These are phyloP conservation scores for Trichoderma aggressivum DNA, from an alignment of 2,329 filamentous ascomycete genomes.

Conservation along the genomic window DNA sequence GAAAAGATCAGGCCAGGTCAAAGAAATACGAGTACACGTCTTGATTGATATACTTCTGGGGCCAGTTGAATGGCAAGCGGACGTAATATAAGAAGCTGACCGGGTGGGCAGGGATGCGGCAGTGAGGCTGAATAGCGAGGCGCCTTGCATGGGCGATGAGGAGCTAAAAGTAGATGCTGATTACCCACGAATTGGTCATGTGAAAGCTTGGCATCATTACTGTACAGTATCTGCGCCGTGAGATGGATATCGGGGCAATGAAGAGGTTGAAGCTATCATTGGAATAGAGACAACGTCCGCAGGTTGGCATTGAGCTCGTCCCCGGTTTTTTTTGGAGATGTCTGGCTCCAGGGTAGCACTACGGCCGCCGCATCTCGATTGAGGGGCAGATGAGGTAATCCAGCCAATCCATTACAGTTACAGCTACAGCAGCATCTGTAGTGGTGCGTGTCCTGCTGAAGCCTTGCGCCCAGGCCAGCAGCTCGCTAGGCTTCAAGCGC, in stretches of 20 bases:
- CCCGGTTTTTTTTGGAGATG: background rate
- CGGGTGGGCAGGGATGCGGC: background rate
- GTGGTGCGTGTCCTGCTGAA: slow-evolving; percentile 22
- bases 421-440: background rate
- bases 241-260: background rate
- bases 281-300: background rate
- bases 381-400: slow-evolving; percentile 3
- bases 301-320: background rate
- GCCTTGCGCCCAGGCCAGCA: slow-evolving; percentile 19
- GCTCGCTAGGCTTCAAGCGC: slow-evolving; percentile 1
- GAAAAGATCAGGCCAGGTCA: background rate
- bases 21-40: background rate
- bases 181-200: background rate
- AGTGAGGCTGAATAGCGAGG: background rate
- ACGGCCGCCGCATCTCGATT: background rate
- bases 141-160: background rate
- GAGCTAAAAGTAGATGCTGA: background rate
- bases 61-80: background rate
- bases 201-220: background rate
- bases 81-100: background rate
- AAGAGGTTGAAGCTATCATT: background rate
- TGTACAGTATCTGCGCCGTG: background rate
- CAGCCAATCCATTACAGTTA: too few species aligned
- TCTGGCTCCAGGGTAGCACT: slow-evolving; percentile 1
- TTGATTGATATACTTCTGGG: background rate